phyloP scores from a whole-genome alignment of 2,329 filamentous ascomycete species.

The Cytospora schulzeri region DNA sequence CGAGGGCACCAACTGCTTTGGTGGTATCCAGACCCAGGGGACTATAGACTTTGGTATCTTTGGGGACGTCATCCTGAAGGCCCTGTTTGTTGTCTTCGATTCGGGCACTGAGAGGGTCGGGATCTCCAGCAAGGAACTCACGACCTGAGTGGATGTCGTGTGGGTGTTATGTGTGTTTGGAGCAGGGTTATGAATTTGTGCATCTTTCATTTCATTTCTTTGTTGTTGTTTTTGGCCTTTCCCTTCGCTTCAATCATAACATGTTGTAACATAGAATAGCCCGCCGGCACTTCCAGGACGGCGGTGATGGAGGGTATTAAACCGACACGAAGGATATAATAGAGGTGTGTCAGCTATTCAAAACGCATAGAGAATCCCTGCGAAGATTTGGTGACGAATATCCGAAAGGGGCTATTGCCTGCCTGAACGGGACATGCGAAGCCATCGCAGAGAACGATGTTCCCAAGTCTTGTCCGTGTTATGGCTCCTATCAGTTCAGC shows the following conservation, averaged over 20 bases:
- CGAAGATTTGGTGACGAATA: no score
- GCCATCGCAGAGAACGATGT: no score
- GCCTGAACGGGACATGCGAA: no score
- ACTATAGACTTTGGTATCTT: constrained; percentile 34
- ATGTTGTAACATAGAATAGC: neutral
- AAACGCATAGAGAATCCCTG: no score
- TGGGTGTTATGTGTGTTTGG: neutral
- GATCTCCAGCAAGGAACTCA: constrained; percentile 40
- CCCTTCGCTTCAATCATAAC: no score
- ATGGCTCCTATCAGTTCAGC: no score
- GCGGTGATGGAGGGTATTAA: no score
- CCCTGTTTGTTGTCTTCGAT: constrained; percentile 39
- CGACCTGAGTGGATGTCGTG: neutral
- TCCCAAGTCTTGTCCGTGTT: no score
- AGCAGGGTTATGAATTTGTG: neutral
- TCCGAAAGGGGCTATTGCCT: no score
- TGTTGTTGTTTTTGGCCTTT: neutral
- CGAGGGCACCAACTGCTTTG: constrained; percentile 37
- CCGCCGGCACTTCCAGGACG: no score
- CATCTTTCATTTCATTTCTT: neutral
- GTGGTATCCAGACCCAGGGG: constrained; percentile 37
- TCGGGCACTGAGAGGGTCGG: constrained; percentile 43
- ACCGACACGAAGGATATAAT: neutral
- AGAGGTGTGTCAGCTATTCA: neutral
- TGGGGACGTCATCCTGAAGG: constrained; percentile 37